These are phyloP conservation scores for Botryosphaeria dothidea DNA, from an alignment of 2,329 filamentous ascomycete species.

Conservation along the genomic window DNA sequence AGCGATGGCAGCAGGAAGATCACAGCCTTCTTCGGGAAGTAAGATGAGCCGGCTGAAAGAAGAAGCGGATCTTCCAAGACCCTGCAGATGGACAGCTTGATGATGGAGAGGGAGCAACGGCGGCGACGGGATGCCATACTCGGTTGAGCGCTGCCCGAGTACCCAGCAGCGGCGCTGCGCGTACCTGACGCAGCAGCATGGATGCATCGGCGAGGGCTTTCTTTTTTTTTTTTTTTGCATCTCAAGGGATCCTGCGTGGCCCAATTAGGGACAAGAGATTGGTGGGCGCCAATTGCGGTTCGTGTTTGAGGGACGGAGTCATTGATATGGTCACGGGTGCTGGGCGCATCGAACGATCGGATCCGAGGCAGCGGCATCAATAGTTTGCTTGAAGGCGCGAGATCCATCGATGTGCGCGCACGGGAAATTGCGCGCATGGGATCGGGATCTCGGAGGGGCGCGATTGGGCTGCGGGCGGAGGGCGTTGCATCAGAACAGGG, in stretches of 20 bases:
- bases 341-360: conserved; percentile 14
- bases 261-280: neutral
- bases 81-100: neutral
- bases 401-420: conserved; percentile 7
- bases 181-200: conserved; percentile 1
- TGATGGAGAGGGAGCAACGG: too few species aligned
- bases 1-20: conserved; percentile 57
- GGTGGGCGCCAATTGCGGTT: conserved; percentile 12
- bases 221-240: neutral
- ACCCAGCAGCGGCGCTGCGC: neutral
- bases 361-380: conserved; percentile 9
- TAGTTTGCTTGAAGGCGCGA: conserved; percentile 13
- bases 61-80: neutral
- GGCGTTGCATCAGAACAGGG: conserved; percentile 5
- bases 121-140: neutral
- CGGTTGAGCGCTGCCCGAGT: neutral
- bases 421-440: conserved; percentile 16
- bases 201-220: neutral
- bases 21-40: conserved; percentile 58
- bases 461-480: conserved; percentile 11
- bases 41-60: conserved; percentile 21
- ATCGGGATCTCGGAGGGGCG: conserved; percentile 12
- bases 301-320: conserved; percentile 11
- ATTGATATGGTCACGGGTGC: conserved; percentile 16
- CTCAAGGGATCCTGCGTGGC: neutral